phyloP scores from a whole-genome alignment of 169 alveolate species.

The Cryptosporidium baileyi region DNA sequence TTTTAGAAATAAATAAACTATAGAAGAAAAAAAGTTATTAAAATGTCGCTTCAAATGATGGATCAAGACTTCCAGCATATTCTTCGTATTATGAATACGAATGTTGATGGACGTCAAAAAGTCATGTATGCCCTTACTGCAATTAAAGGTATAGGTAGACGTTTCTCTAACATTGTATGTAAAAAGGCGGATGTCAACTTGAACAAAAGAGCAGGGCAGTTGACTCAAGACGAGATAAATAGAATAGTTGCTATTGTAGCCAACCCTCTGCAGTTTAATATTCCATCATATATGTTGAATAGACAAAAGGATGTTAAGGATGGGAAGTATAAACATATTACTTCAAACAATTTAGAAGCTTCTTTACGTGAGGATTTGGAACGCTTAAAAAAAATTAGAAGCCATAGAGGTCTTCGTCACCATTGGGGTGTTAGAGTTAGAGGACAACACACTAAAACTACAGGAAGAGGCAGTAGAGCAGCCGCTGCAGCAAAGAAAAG shows the following conservation, averaged over 20 bases:
- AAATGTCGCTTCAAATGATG: conserved; percentile 72
- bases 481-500: conserved; percentile 97
- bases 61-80: conserved; percentile 95
- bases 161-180: conserved; percentile 95
- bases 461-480: conserved; percentile 99
- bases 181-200: conserved; percentile 97
- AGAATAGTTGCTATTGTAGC: conserved; percentile 88
- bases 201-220: conserved; percentile 98
- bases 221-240: conserved; percentile 93
- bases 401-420: conserved; percentile 98
- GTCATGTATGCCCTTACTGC: conserved; percentile 96
- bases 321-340: conserved; percentile 93
- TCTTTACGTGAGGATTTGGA: conserved; percentile 98
- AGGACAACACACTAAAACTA: conserved; percentile 99
- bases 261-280: conserved; percentile 92
- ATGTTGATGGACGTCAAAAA: conserved; percentile 98
- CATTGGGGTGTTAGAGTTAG: conserved; percentile 98
- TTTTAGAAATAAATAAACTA: neutral
- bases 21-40: conserved; percentile 50
- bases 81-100: conserved; percentile 97
- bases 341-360: conserved; percentile 94
- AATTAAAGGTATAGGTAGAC: conserved; percentile 97
- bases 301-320: conserved; percentile 95
- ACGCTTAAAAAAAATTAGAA: conserved; percentile 96
- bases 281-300: conserved; percentile 99